Evolutionary conservation across 108 stramenopile species (phyloP), one percentile per base, ranked within the genome.

Genomic region (Cyclotella distinguenda): DNA sequence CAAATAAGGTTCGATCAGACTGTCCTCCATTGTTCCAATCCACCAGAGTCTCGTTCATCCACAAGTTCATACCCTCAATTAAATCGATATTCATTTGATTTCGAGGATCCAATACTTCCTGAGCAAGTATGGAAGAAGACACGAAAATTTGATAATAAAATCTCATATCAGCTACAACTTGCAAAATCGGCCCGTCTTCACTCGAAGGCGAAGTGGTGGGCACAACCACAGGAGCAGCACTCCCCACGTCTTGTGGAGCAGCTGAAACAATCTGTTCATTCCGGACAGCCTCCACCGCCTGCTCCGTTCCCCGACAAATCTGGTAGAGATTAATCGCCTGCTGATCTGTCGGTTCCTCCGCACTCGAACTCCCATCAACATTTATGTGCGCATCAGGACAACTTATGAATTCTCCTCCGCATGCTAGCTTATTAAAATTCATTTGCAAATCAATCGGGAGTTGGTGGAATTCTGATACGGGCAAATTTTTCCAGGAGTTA

Each of bases 291-390:
- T 60, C 42, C 21, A 56, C 21, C 18, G 12, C 19, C 16, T 56
- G 22, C 18, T 75, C 66, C 4, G 59, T 60, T 1, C 54, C 57
- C 28, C 15, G 19, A 44, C 74, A 75, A 32, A 67, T 36, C 19
- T 62, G 42, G 56, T 55, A 67, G 38, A 75, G 40, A 56, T 75
- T 67, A 9, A 75, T 50, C 25, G 38, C 49, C n/a, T 62, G 44
- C 22, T 60, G 59, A 19, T 60, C 59, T 27, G 59, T 57, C 22
- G 54, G 55, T n/a, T 36, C 35, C 40, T 58, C 48, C 6, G 35
- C 46, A 38, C n/a, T 12, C 10, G 26, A 31, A 0, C 49, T 54
- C 3, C 72, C 72, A 46, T 52, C 16, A 5, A 64, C 54, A 21
- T 58, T 36, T 43, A 74, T 16, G 31, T 66, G 60, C 4, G 72